phyloP scores from a whole-genome alignment of 306 rosid species.

The apple (Malus domestica) region DNA sequence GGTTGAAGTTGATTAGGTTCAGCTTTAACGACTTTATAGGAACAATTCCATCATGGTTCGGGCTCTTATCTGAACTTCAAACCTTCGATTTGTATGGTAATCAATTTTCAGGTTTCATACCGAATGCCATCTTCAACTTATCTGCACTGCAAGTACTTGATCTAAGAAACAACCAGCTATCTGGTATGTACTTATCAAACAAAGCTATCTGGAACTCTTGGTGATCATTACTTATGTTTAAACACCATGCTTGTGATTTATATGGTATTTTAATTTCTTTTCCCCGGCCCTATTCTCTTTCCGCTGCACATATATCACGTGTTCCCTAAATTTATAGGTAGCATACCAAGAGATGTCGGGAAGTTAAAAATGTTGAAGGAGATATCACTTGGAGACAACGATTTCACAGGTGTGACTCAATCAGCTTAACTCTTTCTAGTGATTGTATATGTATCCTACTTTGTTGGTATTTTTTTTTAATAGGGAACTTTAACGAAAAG shows the following conservation, averaged over 20 bases:
- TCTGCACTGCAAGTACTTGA: not conserved
- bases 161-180: conserved; percentile 11
- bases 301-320: too few species aligned
- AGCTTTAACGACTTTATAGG: not conserved
- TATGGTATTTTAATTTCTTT: too few species aligned
- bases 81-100: not conserved
- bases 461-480: too few species aligned
- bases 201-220: not conserved
- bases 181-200: not conserved
- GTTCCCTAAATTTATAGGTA: not conserved
- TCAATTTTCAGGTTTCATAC: not conserved
- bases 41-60: conserved; percentile 7
- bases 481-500: too few species aligned
- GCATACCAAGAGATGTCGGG: conserved; percentile 7
- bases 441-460: too few species aligned
- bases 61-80: not conserved
- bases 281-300: too few species aligned
- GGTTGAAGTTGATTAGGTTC: not conserved
- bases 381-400: not conserved
- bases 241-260: not conserved
- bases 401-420: not conserved
- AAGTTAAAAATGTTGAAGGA: conserved; percentile 2
- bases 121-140: conserved; percentile 9
- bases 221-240: not conserved
- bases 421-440: too few species aligned